A percentile compares a stretch with the other conserved stretches of the same genome.
These are phyloP conservation scores for Rhizopogon vesiculosus DNA, from an alignment of 768 basidiomycete genomes.

Conservation along the genomic window DNA sequence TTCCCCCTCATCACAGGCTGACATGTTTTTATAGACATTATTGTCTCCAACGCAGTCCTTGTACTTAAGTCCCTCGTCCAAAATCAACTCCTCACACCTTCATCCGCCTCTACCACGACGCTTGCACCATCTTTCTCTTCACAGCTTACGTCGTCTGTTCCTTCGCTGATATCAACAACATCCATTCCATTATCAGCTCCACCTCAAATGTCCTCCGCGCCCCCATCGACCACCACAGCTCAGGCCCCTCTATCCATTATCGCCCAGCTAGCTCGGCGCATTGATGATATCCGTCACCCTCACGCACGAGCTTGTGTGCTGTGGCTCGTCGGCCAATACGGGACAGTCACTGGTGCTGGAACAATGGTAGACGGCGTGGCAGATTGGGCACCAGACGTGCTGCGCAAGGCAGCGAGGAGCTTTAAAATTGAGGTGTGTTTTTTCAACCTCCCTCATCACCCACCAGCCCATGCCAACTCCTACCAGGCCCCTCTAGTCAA, in stretches of 20 bases:
- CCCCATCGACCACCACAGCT: slow-evolving; percentile 10
- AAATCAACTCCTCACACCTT: slow-evolving; percentile 42
- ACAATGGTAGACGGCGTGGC: slow-evolving; percentile 52
- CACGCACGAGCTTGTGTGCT: slow-evolving; percentile 83
- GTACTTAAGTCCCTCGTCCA: slow-evolving; percentile 86
- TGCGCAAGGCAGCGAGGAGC: slow-evolving; percentile 72
- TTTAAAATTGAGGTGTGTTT: slow-evolving; percentile 67
- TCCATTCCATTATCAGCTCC: neutral
- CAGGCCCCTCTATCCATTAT: slow-evolving; percentile 60
- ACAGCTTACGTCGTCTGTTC: slow-evolving; percentile 11
- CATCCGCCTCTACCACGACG: slow-evolving; percentile 21
- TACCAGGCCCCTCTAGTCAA: slow-evolving; percentile 63
- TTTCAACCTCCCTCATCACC: neutral
- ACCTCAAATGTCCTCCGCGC: slow-evolving; percentile 19
- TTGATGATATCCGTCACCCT: slow-evolving; percentile 77
- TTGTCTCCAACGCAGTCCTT: slow-evolving; percentile 77
- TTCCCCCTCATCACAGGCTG: neutral
- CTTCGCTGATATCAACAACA: neutral
- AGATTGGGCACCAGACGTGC: slow-evolving; percentile 84
- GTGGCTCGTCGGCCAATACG: slow-evolving; percentile 93
- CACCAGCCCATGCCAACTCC: neutral
- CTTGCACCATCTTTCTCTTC: neutral
- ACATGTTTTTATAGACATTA: slow-evolving; percentile 47
- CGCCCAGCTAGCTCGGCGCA: slow-evolving; percentile 67
- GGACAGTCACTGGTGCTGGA: slow-evolving; percentile 33